Base-by-base conservation (phyloP, 352 stramenopile genomes). In the Pythium sp. region DNA sequence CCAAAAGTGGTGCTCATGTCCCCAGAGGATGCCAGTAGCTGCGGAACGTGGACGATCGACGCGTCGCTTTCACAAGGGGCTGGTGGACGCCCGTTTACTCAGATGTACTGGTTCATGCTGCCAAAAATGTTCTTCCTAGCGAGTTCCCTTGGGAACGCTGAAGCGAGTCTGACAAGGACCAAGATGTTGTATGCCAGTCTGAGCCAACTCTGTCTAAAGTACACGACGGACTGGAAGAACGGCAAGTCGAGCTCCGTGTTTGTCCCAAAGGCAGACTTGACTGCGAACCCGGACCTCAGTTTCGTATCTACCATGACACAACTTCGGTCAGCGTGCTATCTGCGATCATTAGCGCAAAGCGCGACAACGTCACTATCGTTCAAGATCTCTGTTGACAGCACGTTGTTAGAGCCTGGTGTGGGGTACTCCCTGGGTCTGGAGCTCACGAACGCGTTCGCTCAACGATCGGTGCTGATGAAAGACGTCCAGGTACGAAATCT, bases 21-120 rank as follows among this genome's bases (percentile, higher is more conserved):
- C 9, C 84, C 86, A 0, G 81, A 91, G 7, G 74, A 83, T n/a
- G 75, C 81, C 18, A 80, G 84, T 3, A 86, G 80, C 18, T 94
- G 86, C 58, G 86, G 86, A 0, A n/a, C 41, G 1, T 91, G 84
- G 78, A 64, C 56, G 0, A 64, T 72, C 2, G 86, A 94, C 30
- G 82, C 78, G 2, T 80, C 78, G 0, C 71, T 90, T 3, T 92
- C 86, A 0, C 81, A 72, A 36, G 86, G 86, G 15, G 72, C 71
- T 30, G 81, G 78, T 0, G 83, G 85, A 6, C 82, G 86, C 2
- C 65, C 76, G 6, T 94, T 82, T 36, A 58, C 60, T 20, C 64
- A 74, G 5, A 49, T 77, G 5, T 51, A 62, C 24, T 93, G 83
- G 85, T 80, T 86, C 12, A 69, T 66, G 0, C 56, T 91, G 3